Evolutionary conservation across 495 filamentous ascomycete genomes (phyloP), one percentile per base, ranked within the genome.

Genomic region (Aspergillus incahuasiensis): DNA sequence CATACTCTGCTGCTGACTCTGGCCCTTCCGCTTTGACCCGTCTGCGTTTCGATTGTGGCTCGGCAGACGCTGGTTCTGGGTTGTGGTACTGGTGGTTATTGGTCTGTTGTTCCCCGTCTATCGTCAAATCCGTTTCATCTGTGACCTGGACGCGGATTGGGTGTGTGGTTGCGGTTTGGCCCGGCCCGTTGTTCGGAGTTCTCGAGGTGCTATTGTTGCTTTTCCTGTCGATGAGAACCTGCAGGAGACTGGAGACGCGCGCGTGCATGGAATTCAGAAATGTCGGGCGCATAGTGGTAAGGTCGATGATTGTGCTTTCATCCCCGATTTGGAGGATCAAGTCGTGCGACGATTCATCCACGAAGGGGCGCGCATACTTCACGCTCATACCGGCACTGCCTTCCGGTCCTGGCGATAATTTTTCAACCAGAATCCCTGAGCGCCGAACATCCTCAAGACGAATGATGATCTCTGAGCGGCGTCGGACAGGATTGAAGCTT

Each of bases 401-500:
- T 12, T 5, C 32, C 32, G 32, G 5, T 15, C 6, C 6, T 15
- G 32, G 4, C 5, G 41, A 47, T 40, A 89, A 83, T 9, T 63
- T 60, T 3, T 66, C 69, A 52, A 94, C 80, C 4, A 85, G 83
- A 39, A 97, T 78, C 5, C 92, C 91, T 5, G 86, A 89, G 55
- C 92, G 90, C 22, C 90, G 81, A 8, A 98, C 82, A 60, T 98
- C 90, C 61, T 92, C 84, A 9, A 98, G 73, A 5, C 88, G 79
- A 55, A 98, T 78, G 30, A 86, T 70, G 21, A 98, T 96, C 71
- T 98, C 94, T 0, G 84, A 77, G 16, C 78, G 74, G 9, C 77
- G 71, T 2, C 84, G 79, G 21, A 79, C 70, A 25, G 86, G 81
- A 57, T 97, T 96, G 72, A 82, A 90, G 45, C 79, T 82, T 48